Conservation (phyloP, 495 filamentous ascomycete genomes). For the Penicillium turbatum region DNA sequence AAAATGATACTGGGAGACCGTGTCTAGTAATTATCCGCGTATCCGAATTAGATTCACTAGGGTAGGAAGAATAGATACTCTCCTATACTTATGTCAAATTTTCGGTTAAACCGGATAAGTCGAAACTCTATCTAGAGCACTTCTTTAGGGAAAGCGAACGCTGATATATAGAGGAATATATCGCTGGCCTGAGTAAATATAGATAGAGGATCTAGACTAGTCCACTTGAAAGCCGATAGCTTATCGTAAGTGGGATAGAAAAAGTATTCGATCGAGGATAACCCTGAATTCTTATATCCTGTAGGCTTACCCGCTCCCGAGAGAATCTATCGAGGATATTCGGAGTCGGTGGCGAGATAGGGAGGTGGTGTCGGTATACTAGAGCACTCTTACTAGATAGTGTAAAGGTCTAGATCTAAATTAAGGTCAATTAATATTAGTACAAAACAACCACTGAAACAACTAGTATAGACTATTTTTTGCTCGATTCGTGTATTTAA, state of each 20-base stretch:
- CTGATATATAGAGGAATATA: not conserved
- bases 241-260: too few relatives aligned
- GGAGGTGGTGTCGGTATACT: conserved; percentile 2
- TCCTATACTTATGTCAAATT: not conserved
- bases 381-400: conserved; percentile 9
- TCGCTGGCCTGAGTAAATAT: not conserved
- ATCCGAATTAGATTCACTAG: not conserved
- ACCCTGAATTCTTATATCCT: not conserved
- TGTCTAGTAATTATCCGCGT: not conserved
- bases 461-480: not conserved
- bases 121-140: not conserved
- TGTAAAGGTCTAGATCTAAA: too few relatives aligned
- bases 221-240: too few relatives aligned
- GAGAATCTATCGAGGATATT: not conserved
- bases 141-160: not conserved
- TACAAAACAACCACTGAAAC: too few relatives aligned
- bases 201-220: too few relatives aligned
- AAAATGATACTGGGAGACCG: not conserved
- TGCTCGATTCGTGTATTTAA: not conserved
- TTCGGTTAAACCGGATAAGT: not conserved
- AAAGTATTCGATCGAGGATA: too few relatives aligned
- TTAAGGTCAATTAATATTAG: too few relatives aligned
- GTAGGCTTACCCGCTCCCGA: not conserved
- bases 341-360: conserved; percentile 5
- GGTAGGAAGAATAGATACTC: too few relatives aligned